Evolutionary conservation across 1,284 basidiomycete species (phyloP).

Genomic region (Stereum hirsutum): DNA sequence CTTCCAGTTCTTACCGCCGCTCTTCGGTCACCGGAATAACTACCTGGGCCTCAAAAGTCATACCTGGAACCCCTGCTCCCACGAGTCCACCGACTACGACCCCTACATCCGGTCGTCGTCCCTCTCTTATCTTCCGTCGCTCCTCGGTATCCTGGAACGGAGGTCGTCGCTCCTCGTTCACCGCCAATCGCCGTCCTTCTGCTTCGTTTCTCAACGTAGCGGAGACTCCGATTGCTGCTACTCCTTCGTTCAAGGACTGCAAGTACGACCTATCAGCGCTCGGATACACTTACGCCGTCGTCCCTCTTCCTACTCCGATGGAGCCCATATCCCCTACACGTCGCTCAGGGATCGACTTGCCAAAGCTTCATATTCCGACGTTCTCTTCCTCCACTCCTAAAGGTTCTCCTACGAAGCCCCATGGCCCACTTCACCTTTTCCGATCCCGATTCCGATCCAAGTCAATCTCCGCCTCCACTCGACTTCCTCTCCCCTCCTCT

Average conservation of each 20-base stretch:
- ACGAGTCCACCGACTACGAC: slow-evolving; percentile 18
- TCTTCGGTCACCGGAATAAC: slow-evolving; percentile 33
- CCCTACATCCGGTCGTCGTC: slow-evolving; percentile 13
- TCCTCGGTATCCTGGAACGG: too few species aligned
- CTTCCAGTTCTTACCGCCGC: slow-evolving; percentile 12
- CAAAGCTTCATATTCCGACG: background rate
- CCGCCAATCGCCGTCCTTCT: slow-evolving; percentile 24
- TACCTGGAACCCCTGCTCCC: slow-evolving; percentile 58
- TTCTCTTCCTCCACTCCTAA: background rate
- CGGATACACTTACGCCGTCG: slow-evolving; percentile 58
- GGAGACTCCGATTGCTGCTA: slow-evolving; percentile 31
- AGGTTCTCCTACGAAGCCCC: slow-evolving; percentile 1
- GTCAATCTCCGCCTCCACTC: slow-evolving; percentile 2
- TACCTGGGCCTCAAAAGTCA: slow-evolving; percentile 50
- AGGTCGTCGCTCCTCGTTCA: slow-evolving; percentile 15
- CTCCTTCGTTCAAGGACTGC: slow-evolving; percentile 31
- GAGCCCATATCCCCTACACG: slow-evolving; percentile 16
- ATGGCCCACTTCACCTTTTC: slow-evolving; percentile 19
- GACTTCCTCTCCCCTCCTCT: slow-evolving; percentile 3
- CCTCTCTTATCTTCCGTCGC: too few species aligned
- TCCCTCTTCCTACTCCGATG: slow-evolving; percentile 42
- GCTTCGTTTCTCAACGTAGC: slow-evolving; percentile 19
- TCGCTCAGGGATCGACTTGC: slow-evolving; percentile 13
- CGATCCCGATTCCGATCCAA: background rate
- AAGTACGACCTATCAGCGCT: slow-evolving; percentile 42